Percentiles rank a stretch among this genome's conserved stretches.
These are phyloP conservation scores for Geranium incanum DNA, from an alignment of 441 rosid species.

Conservation along the genomic window DNA sequence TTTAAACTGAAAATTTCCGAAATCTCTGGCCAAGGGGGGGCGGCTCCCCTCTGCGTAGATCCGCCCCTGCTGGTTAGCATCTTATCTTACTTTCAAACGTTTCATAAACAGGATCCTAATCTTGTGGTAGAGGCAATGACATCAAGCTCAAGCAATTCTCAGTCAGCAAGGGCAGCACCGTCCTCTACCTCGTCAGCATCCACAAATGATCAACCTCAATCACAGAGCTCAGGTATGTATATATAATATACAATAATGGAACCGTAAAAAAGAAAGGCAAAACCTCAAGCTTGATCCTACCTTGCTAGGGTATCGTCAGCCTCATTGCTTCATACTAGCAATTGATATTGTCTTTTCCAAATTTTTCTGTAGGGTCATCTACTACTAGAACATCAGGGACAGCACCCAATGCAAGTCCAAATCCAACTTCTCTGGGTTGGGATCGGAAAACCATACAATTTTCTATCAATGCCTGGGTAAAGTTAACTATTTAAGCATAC, in stretches of 20 bases:
- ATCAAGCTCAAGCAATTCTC: conserved; percentile 39
- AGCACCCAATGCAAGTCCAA: conserved; percentile 47
- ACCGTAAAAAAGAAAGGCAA: background rate
- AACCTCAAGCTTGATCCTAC: background rate
- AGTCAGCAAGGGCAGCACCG: conserved; percentile 49
- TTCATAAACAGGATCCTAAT: conserved; percentile 63
- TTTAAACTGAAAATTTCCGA: no score
- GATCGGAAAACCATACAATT: conserved; percentile 82
- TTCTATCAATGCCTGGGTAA: conserved; percentile 98
- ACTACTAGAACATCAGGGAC: conserved; percentile 51
- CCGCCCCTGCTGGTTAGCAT: background rate
- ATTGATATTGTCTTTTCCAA: conserved; percentile 7
- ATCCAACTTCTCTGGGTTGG: conserved; percentile 64
- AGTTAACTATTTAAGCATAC: background rate
- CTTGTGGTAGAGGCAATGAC: conserved; percentile 75
- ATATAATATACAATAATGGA: background rate
- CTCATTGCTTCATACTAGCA: conserved; percentile 3
- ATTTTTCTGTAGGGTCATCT: conserved; percentile 45
- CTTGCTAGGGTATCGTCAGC: background rate
- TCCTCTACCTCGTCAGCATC: conserved; percentile 44
- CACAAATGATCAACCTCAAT: conserved; percentile 44
- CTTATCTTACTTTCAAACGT: conserved; percentile 8
- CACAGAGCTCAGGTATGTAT: conserved; percentile 48
- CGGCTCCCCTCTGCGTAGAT: no score
- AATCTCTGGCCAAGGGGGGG: no score